These are phyloP conservation scores for Friedmanniomyces simplex DNA, from an alignment of 495 filamentous ascomycete genomes.

Conservation along the genomic window DNA sequence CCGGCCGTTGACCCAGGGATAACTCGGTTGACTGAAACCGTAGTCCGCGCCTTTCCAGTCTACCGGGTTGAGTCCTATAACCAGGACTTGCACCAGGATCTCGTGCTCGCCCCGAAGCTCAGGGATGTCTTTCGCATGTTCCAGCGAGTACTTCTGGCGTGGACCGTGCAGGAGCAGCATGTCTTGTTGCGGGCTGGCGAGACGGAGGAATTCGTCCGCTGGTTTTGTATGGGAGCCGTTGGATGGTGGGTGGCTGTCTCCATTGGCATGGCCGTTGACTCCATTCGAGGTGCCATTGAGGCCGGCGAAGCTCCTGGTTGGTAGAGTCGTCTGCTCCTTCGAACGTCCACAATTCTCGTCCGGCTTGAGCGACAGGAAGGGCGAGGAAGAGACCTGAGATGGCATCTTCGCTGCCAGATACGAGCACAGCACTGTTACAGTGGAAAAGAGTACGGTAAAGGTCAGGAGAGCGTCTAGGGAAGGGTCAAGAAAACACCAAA, in stretches of 20 bases:
- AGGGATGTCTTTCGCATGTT: slow-evolving; percentile 13
- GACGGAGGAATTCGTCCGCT: neutral
- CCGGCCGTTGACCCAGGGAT: slow-evolving; percentile 58
- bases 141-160: slow-evolving; percentile 18
- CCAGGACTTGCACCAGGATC: slow-evolving; percentile 24
- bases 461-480: neutral
- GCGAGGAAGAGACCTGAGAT: neutral
- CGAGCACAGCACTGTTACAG: neutral
- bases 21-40: slow-evolving; percentile 52
- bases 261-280: neutral
- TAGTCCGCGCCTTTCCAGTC: slow-evolving; percentile 60
- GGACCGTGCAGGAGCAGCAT: slow-evolving; percentile 21
- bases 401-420: slow-evolving; percentile 3
- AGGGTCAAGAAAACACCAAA: slow-evolving; percentile 7
- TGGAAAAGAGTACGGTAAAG: neutral
- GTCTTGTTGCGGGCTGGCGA: slow-evolving; percentile 13
- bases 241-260: neutral
- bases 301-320: neutral
- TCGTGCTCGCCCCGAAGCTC: slow-evolving; percentile 8
- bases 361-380: slow-evolving; percentile 9
- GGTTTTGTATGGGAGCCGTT: neutral
- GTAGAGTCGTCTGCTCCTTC: neutral
- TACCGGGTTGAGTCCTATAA: slow-evolving; percentile 59
- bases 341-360: slow-evolving; percentile 8
- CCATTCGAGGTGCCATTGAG: slow-evolving; percentile 7